Base-by-base conservation (phyloP, 1,284 basidiomycete genomes). In the Tilletia horrida region DNA sequence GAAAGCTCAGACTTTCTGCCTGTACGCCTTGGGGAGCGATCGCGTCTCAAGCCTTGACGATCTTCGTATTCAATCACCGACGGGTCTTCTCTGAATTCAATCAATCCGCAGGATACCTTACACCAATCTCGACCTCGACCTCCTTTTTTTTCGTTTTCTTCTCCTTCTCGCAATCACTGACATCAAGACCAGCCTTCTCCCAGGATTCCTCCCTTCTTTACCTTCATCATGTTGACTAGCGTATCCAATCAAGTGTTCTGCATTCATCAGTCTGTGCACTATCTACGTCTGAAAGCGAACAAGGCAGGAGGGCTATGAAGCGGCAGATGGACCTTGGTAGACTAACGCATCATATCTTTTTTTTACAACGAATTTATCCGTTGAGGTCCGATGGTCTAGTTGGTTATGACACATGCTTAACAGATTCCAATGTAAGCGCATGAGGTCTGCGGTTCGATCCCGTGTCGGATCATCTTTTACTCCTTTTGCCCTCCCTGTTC, bases 381-480 rank as follows among this genome's bases (percentile, higher is more conserved):
- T 35, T n/a, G n/a, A 62, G 35, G 31, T 40, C 31, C 35, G 31
- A 40, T 62, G 57, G 43, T 62, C 57, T 62, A 40, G 31, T 62
- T 40, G 57, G 57, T 62, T 44, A 40, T 62, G 31, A 40, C 57
- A 40, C 43, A 40, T 62, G 43, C 43, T 62, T 44, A 40, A 40
- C 43, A 40, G 8, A 7, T n/a, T 7, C 21, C n/a, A 27, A 23
- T 44, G 18, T 44, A 62, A 40, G 35, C 43, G 35, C 57, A 44
- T 62, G 35, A 40, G 43, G 43, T 62, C 57, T 62, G 31, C 57
- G 43, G 43, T 40, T 62, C 57, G 43, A 62, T 40, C 43, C 57
- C 57, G 31, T 44, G 35, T 62, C 57, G 57, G 43, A 62, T 40
- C 35, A 40, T 44, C 25, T 40, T 62, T 62, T 44, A 8, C 25